Base-by-base conservation (phyloP, 208 protist genomes). In the Leishmania amazonensis region DNA sequence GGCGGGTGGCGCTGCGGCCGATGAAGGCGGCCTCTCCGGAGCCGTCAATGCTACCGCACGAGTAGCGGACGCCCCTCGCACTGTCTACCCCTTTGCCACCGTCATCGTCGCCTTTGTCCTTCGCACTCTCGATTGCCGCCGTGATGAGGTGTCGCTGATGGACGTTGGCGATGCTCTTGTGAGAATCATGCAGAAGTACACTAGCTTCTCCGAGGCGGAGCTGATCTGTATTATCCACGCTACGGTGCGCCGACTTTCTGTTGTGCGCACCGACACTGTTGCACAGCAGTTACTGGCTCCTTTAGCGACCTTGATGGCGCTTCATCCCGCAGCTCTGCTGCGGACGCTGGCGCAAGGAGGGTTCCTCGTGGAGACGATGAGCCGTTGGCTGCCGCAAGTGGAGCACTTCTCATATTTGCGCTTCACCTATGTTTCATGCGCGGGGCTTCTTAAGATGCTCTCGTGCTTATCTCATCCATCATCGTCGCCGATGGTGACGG, bases 261-360 rank as follows among this genome's bases (percentile, higher is more conserved):
- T 75, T 13, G 88, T 88, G 57, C 83, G 84, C 35, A 93, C 89
- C 1, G 83, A 87, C 77, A 91, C 84, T 9, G 90, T 92, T 15
- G 77, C 67, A 9, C 78, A 92, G 76, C 87, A 94, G 80, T 85
- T 96, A 49, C 65, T 96, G 19, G 58, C 80, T 7, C 90, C 92
- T 35, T 77, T 96, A 7, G 89, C 90, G 53, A 81, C 87, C n/a
- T 77, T 96, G 75, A 75, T 93, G 57, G 75, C 78, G 75, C 70
- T 75, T 31, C 83, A 94, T 84, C 83, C 87, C 1, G 85, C 71
- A n/a, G 83, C 85, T 21, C 84, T 94, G 70, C 74, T 91, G 38
- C 78, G 76, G 49, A 83, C 84, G 38, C 70, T 95, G 49, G 78
- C 70, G 64, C 81, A 87, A 62, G 79, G 70, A 31, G 86, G 82